phyloP scores from a whole-genome alignment of 257 asterid species.

The Mitragyna speciosa region DNA sequence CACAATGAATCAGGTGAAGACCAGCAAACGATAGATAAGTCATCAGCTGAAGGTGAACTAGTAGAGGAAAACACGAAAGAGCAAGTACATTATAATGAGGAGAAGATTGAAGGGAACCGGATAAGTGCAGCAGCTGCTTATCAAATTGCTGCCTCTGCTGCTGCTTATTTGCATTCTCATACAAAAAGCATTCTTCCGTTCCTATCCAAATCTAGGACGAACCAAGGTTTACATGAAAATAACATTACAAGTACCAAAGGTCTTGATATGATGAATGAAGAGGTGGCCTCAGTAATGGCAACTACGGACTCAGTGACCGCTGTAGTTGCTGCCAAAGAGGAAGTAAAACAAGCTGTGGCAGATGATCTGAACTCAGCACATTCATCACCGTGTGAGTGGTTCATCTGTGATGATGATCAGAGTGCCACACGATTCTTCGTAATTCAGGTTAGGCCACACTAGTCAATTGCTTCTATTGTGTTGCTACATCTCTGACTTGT shows the following conservation, averaged over 20 bases:
- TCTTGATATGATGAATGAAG: conserved; percentile 38
- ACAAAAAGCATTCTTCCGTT: conserved; percentile 69
- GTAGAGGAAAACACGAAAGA: conserved; percentile 25
- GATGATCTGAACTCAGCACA: conserved; percentile 74
- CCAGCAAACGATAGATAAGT: conserved; percentile 28
- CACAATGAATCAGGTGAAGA: conserved; percentile 31
- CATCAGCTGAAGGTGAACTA: conserved; percentile 25
- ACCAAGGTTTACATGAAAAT: conserved; percentile 27
- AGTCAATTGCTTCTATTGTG: not conserved
- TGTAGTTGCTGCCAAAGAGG: conserved; percentile 97
- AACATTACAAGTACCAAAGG: conserved; percentile 18
- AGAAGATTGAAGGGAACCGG: conserved; percentile 31
- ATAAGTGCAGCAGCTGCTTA: conserved; percentile 68
- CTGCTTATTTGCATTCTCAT: conserved; percentile 84
- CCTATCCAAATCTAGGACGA: conserved; percentile 35
- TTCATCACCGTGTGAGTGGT: conserved; percentile 96
- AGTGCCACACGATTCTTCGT: conserved; percentile 76
- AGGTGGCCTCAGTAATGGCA: conserved; percentile 71
- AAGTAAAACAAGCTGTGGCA: conserved; percentile 95
- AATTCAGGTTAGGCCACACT: conserved; percentile 59
- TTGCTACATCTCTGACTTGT: not conserved
- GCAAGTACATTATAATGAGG: conserved; percentile 19
- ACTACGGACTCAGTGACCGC: conserved; percentile 89
- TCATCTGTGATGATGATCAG: conserved; percentile 80
- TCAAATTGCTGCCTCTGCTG: conserved; percentile 91